Evolutionary conservation across 2,329 filamentous ascomycete species (phyloP), one percentile per base, ranked within the genome.

Genomic region (Ophiocordyceps polyrhachis-furcata): DNA sequence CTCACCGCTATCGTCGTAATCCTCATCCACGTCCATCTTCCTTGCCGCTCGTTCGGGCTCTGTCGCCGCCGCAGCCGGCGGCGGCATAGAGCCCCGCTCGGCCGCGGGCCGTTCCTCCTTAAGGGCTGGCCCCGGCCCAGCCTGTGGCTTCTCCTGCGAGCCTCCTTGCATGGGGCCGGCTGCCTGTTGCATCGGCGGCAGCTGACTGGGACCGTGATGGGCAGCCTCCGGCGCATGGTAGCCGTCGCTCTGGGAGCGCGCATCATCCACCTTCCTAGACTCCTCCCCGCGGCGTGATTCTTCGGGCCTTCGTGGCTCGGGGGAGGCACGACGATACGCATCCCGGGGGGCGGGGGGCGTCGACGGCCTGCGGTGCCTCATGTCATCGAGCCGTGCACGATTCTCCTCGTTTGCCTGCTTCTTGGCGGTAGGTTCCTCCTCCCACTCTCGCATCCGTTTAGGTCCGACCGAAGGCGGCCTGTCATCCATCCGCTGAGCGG

Each of bases 21-120:
- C 83, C 60, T 98, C 91, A 53, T 98, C 88, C 19, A 96, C 84
- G 7, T 96, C 89, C 77, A 98, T 93, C 62, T 93, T 93, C 20
- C 91, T 74, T 19, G 87, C 86, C 31, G 91, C 87, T 44, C 78
- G 68, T 60, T 83, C 78, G 11, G 87, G 84, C 64, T 96, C 89
- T 47, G 79, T 79, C 17, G 70, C 47, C 2, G 50, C 61, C 19
- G 71, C 66, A 20, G 71, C 67, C 2, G 71, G 61, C 25, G 73
- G 63, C 29, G 68, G 66, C 23, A 67, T 54, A 37, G 63, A 57
- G 19, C 65, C 57, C 45, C 59, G 58, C 45, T 62, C 59, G 19
- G 51, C 60, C 43, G 70, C 62, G 32, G 67, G 61, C 12, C 72
- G 68, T 48, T 86, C 81, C 50, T 84, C 77, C 59, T 74, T 79